phyloP scores from a whole-genome alignment of 2,329 filamentous ascomycete genomes.

The Botrytis tulipae region DNA sequence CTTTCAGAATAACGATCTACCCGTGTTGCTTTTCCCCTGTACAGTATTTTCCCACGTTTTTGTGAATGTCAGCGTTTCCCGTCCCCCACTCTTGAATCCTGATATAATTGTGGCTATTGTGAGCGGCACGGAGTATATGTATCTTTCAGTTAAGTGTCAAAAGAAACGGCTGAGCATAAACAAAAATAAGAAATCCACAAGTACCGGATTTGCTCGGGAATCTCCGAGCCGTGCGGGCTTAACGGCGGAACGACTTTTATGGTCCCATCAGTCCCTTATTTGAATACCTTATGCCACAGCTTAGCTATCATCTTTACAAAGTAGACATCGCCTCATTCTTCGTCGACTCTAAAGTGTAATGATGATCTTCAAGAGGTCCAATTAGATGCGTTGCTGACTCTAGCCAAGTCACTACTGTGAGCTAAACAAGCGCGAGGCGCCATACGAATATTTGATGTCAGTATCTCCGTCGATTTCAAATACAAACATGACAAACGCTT shows the following conservation, averaged over 20 bases:
- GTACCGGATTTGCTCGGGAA: background rate
- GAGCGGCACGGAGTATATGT: background rate
- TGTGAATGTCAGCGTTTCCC: background rate
- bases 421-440: background rate
- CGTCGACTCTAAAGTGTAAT: background rate
- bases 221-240: background rate
- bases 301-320: background rate
- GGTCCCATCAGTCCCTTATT: background rate
- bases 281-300: background rate
- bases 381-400: background rate
- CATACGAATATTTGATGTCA: background rate
- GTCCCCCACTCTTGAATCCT: background rate
- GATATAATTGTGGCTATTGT: background rate
- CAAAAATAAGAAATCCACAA: background rate
- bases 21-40: background rate
- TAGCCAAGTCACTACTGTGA: background rate
- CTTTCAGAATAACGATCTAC: background rate
- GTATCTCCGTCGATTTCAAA: conserved; percentile 9
- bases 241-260: background rate
- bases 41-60: background rate
- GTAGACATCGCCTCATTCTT: background rate
- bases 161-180: background rate
- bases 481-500: background rate
- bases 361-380: background rate
- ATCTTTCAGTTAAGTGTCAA: background rate